Percentiles rank a stretch among this genome's conserved stretches.
phyloP scores from a whole-genome alignment of 495 filamentous ascomycete genomes.

The Neurospora sp. region DNA sequence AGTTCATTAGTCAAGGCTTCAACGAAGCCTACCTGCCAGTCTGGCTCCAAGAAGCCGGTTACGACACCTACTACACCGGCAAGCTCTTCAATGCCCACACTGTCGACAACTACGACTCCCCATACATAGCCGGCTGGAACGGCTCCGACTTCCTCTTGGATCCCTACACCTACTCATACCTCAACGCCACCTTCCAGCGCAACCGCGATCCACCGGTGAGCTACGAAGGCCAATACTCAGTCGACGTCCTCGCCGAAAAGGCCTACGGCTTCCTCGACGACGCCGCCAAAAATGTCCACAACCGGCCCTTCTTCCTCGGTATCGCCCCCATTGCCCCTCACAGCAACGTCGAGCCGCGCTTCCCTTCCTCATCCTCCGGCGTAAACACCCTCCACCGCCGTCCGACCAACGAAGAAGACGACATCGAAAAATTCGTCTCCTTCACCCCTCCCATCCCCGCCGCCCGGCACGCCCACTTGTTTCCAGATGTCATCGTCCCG shows the following conservation, averaged over 20 bases:
- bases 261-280: slow-evolving; percentile 56
- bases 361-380: neutral
- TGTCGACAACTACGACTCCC: slow-evolving; percentile 46
- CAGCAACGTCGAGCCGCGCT: slow-evolving; percentile 33
- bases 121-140: slow-evolving; percentile 47
- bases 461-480: slow-evolving; percentile 37
- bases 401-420: neutral
- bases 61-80: slow-evolving; percentile 63
- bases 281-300: slow-evolving; percentile 34
- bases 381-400: neutral
- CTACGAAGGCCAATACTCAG: slow-evolving; percentile 48
- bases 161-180: slow-evolving; percentile 62
- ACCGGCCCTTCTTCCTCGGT: slow-evolving; percentile 54
- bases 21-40: slow-evolving; percentile 58
- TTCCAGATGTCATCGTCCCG: slow-evolving; percentile 37
- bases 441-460: slow-evolving; percentile 47
- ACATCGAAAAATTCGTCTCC: slow-evolving; percentile 7
- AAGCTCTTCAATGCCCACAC: slow-evolving; percentile 63
- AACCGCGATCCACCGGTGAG: slow-evolving; percentile 49
- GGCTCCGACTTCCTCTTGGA: slow-evolving; percentile 59
- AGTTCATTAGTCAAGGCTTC: slow-evolving; percentile 54
- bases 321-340: slow-evolving; percentile 61
- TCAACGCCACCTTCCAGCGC: slow-evolving; percentile 56
- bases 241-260: slow-evolving; percentile 54
- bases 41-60: slow-evolving; percentile 62